A percentile compares a stretch with the other conserved stretches of the same genome.
These are phyloP conservation scores for Blastobotrys malaysiensis DNA, from an alignment of 1,139 yeast genomes.

Conservation along the genomic window DNA sequence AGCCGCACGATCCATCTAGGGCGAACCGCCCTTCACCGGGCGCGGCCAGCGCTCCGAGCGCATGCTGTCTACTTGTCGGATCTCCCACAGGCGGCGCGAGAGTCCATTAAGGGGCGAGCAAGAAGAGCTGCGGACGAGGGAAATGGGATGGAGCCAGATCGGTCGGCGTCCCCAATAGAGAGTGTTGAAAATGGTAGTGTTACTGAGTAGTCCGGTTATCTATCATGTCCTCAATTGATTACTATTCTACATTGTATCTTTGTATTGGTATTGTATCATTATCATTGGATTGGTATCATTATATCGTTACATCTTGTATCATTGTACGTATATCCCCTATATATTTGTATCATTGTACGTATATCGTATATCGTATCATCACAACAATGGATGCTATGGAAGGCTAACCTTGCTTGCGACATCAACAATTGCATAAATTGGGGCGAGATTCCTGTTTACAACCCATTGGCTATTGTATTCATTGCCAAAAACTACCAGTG, in stretches of 20 bases:
- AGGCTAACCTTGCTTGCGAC: background rate
- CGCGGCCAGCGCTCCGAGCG: constrained; percentile 29
- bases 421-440: background rate
- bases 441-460: background rate
- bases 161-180: background rate
- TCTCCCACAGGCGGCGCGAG: constrained; percentile 24
- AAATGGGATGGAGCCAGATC: background rate
- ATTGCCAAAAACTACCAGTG: background rate
- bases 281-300: too few relatives aligned
- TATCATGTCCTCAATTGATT: background rate
- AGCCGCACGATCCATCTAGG: constrained; percentile 31
- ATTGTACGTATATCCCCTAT: too few relatives aligned
- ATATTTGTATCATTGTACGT: too few relatives aligned
- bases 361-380: too few relatives aligned
- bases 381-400: too few relatives aligned
- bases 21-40: constrained; percentile 30
- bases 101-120: background rate
- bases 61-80: constrained; percentile 23
- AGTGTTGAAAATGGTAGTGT: background rate
- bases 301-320: too few relatives aligned
- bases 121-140: background rate
- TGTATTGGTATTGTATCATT: too few relatives aligned
- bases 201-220: background rate
- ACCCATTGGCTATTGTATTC: background rate
- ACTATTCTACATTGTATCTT: background rate